Conservation (phyloP, 1,284 basidiomycete genomes). For the Athelia sp. region DNA sequence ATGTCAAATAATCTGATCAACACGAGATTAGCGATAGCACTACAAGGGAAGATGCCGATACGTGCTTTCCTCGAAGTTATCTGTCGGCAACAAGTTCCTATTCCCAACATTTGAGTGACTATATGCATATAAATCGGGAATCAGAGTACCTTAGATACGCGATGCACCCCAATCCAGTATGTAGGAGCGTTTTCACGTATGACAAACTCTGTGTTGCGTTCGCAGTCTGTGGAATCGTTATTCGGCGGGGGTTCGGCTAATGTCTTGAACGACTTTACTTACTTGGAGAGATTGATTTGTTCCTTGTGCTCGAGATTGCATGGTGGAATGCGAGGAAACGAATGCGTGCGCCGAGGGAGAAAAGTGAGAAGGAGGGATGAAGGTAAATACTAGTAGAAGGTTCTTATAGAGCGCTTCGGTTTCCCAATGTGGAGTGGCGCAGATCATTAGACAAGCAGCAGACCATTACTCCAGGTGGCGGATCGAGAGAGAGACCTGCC, state of each 20-base stretch:
- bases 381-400: too few relatives aligned
- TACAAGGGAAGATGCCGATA: constrained; percentile 7
- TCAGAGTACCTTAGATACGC: constrained; percentile 59
- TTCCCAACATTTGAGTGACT: constrained; percentile 1
- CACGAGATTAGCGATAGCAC: constrained; percentile 4
- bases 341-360: neutral
- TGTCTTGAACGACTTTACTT: neutral
- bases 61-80: constrained; percentile 73
- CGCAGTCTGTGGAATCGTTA: constrained; percentile 30
- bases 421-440: too few relatives aligned
- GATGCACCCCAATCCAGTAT: constrained; percentile 72
- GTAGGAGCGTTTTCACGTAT: constrained; percentile 64
- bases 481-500: too few relatives aligned
- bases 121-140: constrained; percentile 5
- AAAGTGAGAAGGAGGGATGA: neutral
- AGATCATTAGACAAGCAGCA: neutral
- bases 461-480: neutral
- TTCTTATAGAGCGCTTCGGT: too few relatives aligned
- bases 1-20: constrained; percentile 49
- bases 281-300: constrained; percentile 18
- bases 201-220: constrained; percentile 59
- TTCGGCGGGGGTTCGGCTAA: neutral
- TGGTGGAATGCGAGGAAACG: constrained; percentile 7
- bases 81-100: constrained; percentile 70
- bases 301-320: constrained; percentile 26